Conservation (phyloP, 306 rosid genomes). For the Cicer cuneatum region DNA sequence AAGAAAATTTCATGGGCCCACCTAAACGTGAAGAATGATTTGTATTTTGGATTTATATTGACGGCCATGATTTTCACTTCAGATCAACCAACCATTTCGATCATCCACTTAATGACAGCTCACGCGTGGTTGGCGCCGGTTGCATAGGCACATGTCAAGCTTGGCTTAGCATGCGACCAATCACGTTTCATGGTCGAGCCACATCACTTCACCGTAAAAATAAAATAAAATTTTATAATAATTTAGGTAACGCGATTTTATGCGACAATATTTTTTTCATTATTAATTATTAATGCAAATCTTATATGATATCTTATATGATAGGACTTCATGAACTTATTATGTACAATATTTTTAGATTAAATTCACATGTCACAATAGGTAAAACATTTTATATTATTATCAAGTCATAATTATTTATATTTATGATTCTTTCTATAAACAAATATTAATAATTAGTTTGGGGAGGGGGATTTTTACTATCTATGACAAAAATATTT, state of each 20-base stretch:
- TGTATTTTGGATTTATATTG: constrained; percentile 35
- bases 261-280: constrained; percentile 3
- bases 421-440: no score
- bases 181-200: constrained; percentile 64
- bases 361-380: no score
- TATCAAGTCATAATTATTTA: no score
- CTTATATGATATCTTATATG: no score
- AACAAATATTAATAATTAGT: no score
- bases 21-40: constrained; percentile 52
- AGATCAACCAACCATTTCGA: constrained; percentile 44
- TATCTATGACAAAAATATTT: no score
- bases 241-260: neutral
- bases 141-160: constrained; percentile 50
- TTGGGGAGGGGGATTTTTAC: no score
- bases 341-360: no score
- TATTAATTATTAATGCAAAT: neutral
- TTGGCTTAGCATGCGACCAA: constrained; percentile 65
- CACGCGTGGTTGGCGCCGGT: constrained; percentile 62
- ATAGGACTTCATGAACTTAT: no score
- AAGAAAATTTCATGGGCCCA: constrained; percentile 39
- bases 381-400: no score
- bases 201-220: constrained; percentile 46
- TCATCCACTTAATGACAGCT: constrained; percentile 68
- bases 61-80: constrained; percentile 43
- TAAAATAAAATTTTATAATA: neutral